Base-by-base conservation (phyloP, 2,329 filamentous ascomycete species). In the Neoarthrinium moseri region DNA sequence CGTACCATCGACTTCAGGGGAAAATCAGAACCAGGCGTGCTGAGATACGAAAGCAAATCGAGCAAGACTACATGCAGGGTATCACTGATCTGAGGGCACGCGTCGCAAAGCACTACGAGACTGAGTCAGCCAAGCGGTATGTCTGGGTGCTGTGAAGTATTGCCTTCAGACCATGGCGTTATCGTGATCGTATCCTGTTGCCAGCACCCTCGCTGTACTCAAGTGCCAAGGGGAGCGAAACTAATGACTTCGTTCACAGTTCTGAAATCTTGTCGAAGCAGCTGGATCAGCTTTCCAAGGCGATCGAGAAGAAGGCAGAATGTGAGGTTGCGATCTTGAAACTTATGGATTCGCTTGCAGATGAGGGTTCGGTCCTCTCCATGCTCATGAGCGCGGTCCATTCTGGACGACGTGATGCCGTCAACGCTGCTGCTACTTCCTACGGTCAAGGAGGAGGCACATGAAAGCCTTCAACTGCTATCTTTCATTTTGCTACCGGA, bases 291-390 rank as follows among this genome's bases (percentile, higher is more conserved):
- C 49, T 51, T 7, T 20, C 24, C 6, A 18, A 26, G 12, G 46
- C 46, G 3, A 41, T 51, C n/a, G 18, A 49, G 27, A 49, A 49
- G 35, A 49, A 48, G 32, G 24, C 13, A 3, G 43, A 38, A 2
- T 44, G 35, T 30, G 49, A 51, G 29, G 34, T 44, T 13, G 33
- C 24, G 7, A 48, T 48, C 4, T 11, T 44, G 5, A 37, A 30
- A n/a, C 42, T 39, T 18, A 40, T 48, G 11, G 20, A 7, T 15
- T 20, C 21, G 13, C 33, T 48, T 11, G 11, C 33, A 5, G 33
- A 38, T 3, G 46, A 48, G 6, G 22, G 22, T 4, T 18, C 15
- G 17, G 29, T 44, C 24, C 18, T 48, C 12, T 15, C 20, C 6
- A 15, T 27, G 17, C 20, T 48, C 5, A 40, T 48, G 26, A 12